These are phyloP conservation scores for Entomortierella lignicola DNA, from an alignment of 192 early-diverging fungal species.

Conservation along the genomic window DNA sequence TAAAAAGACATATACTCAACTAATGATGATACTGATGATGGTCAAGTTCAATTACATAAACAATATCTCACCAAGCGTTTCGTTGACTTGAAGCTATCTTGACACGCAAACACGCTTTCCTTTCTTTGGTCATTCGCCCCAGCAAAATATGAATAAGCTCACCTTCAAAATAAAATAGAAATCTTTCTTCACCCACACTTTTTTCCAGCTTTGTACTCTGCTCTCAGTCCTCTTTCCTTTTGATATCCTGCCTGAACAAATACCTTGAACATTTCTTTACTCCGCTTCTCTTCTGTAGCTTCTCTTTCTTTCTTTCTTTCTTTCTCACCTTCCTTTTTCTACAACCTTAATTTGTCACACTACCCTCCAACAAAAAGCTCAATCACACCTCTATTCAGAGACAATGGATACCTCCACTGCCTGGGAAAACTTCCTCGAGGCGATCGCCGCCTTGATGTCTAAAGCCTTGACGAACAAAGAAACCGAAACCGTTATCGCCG, in stretches of 20 bases:
- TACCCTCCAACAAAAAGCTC: neutral
- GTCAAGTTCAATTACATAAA: no score
- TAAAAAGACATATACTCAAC: no score
- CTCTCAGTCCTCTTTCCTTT: neutral
- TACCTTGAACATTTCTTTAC: neutral
- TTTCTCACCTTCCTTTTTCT: neutral
- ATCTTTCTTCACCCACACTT: neutral
- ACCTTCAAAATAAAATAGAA: neutral
- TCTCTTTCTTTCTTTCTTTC: neutral
- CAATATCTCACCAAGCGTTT: neutral
- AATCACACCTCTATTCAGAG: no score
- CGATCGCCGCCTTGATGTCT: constrained; percentile 67
- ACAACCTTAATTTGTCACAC: neutral
- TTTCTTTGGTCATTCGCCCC: neutral
- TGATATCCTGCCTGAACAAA: neutral
- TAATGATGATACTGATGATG: no score
- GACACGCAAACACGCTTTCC: neutral
- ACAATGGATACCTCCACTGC: constrained; percentile 1
- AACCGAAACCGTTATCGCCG: constrained; percentile 67
- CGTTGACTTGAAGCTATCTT: neutral
- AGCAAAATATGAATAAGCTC: neutral
- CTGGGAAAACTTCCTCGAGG: constrained; percentile 72
- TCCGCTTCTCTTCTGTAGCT: neutral
- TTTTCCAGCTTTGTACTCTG: neutral
- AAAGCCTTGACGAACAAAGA: constrained; percentile 74